phyloP scores from a whole-genome alignment of 2,329 filamentous ascomycete genomes.

The Tolypocladium pustulatum region DNA sequence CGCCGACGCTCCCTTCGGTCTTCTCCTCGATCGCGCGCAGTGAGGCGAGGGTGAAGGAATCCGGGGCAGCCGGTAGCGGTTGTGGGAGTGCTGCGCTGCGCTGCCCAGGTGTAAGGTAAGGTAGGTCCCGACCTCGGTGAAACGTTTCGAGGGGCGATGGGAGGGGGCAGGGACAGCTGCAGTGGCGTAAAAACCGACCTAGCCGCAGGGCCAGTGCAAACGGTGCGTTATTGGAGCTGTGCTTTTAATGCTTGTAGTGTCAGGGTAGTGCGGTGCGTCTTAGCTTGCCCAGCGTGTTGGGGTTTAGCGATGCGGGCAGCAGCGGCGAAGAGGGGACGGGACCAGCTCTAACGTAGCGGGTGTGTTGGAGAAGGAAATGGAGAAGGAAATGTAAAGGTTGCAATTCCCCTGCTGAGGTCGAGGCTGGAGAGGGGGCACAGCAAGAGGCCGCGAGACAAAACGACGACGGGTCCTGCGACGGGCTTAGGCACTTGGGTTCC shows the following conservation, averaged over 20 bases:
- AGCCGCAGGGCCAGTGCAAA: neutral
- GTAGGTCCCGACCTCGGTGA: neutral
- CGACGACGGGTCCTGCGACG: neutral
- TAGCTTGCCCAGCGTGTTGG: neutral
- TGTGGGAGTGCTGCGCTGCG: neutral
- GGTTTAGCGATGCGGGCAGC: neutral
- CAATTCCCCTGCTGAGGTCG: neutral
- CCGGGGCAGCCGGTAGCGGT: neutral
- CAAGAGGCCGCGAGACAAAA: neutral
- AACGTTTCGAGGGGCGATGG: neutral
- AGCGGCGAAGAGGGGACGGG: neutral
- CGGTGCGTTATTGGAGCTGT: neutral
- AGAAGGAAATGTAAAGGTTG: neutral
- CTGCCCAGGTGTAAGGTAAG: neutral
- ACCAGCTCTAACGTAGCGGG: neutral
- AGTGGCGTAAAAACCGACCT: neutral
- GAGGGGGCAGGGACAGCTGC: neutral
- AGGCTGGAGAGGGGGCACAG: neutral
- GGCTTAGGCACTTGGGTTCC: too few relatives aligned
- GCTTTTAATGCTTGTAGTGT: neutral
- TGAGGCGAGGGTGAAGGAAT: neutral
- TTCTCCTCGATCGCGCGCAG: neutral
- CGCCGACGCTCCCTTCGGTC: neutral
- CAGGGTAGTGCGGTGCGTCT: neutral
- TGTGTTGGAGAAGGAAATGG: neutral